Base-by-base conservation (phyloP, 768 basidiomycete genomes). In the Punctularia strigosozonata region DNA sequence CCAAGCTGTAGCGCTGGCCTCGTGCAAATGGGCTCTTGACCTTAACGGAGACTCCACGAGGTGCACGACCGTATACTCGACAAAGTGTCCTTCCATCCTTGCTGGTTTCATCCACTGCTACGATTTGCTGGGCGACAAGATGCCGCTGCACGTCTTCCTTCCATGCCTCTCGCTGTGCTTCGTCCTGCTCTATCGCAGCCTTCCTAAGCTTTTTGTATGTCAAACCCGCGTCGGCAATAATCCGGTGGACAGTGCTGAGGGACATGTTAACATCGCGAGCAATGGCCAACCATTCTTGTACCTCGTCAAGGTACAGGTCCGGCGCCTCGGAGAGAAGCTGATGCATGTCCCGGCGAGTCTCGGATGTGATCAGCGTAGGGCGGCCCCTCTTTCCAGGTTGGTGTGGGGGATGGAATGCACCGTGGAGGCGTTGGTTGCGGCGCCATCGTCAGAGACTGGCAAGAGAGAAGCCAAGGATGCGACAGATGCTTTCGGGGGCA, bases 71-170 rank as follows among this genome's bases (percentile, higher is more conserved):
- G 37, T 46, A 56, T 14, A 42, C 41, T 6, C 56, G 44, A 33
- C 37, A 48, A 2, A 52, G 47, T 1, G 55, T 59, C 1, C 49
- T 24, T 18, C 56, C 50, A 33, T 61, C 52, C 41, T 59, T 60
- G 42, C 53, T 55, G 3, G 50, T 42, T 43, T 60, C 52, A 39
- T 60, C 56, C 7, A 51, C 46, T 14, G 50, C 46, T 12, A 60
- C 43, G 20, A 58, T 37, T 39, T 53, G 50, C 23, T 33, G 36
- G 3, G 50, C 39, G 6, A 28, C 21, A 34, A 50, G 46, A 21
- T 47, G 36, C 4, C n/a, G 17, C 1, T 37, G n/a, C 12, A 47
- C 42, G 6, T 39, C 22, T 21, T 34, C 50, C 38, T 14, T 35
- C 39, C 43, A 52, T 23, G 39, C 38, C 20, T 18, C 21, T 18